phyloP scores from a whole-genome alignment of 106 monocot species.

The Xerophyta viscosa region DNA sequence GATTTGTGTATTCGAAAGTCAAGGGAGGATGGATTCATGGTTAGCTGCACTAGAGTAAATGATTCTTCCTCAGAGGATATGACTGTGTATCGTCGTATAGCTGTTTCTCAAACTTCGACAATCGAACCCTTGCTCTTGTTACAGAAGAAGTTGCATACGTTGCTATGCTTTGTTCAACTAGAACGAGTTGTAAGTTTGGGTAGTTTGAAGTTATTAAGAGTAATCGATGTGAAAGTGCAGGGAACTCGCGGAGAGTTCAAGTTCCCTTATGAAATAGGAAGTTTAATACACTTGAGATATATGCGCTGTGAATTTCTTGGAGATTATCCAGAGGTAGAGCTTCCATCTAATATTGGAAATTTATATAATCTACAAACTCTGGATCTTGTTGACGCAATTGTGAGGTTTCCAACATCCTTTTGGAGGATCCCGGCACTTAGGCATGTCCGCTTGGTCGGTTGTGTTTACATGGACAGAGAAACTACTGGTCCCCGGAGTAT shows the following conservation, averaged over 20 bases:
- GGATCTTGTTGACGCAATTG: background rate
- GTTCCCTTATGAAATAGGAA: background rate
- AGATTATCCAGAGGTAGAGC: background rate
- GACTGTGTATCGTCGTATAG: no score
- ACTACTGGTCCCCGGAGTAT: no score
- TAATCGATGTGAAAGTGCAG: background rate
- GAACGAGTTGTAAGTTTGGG: background rate
- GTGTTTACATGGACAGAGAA: no score
- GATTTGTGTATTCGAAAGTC: background rate
- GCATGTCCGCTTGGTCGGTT: background rate
- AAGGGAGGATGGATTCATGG: background rate
- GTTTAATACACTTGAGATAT: background rate
- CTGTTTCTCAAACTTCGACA: no score
- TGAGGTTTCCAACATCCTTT: background rate
- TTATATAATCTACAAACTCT: constrained; percentile 1
- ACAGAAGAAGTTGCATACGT: no score
- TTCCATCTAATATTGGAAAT: background rate
- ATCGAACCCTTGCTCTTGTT: background rate
- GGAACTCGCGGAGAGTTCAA: no score
- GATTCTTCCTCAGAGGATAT: background rate
- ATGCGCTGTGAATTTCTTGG: background rate
- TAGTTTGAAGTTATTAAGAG: background rate
- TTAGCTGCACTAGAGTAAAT: background rate
- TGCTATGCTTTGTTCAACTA: background rate
- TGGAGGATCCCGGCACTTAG: constrained; percentile 1